Conservation (phyloP, 2,329 filamentous ascomycete species). For the Monilinia polystroma region DNA sequence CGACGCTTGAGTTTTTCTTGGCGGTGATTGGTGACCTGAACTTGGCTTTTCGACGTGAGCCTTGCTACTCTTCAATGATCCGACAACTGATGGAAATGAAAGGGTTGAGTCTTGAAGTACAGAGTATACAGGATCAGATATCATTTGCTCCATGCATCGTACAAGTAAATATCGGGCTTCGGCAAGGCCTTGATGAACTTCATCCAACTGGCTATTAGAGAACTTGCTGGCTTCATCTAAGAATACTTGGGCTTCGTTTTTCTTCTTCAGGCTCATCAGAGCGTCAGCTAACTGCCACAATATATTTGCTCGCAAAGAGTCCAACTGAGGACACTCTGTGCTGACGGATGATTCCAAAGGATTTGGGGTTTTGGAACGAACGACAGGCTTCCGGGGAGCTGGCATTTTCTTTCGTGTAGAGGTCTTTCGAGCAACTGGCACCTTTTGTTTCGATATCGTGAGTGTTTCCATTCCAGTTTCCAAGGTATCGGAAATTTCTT, state of each 20-base stretch:
- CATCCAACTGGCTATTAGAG: conserved; percentile 45
- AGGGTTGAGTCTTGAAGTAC: conserved; percentile 91
- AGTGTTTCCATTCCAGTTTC: conserved; percentile 34
- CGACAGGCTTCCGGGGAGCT: conserved; percentile 37
- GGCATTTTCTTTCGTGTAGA: conserved; percentile 35
- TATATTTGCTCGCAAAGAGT: conserved; percentile 49
- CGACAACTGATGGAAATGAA: conserved; percentile 69
- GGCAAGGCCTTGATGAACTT: conserved; percentile 55
- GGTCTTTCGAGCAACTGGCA: conserved; percentile 30
- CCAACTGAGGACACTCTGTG: conserved; percentile 41
- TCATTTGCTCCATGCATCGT: conserved; percentile 70
- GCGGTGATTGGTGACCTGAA: conserved; percentile 29
- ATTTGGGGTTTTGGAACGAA: conserved; percentile 33
- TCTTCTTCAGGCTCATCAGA: conserved; percentile 49
- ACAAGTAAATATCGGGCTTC: conserved; percentile 67
- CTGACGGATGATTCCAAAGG: conserved; percentile 29
- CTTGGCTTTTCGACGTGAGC: conserved; percentile 32
- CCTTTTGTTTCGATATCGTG: conserved; percentile 40
- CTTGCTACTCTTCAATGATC: conserved; percentile 30
- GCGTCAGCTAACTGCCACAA: conserved; percentile 52
- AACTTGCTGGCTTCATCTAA: conserved; percentile 53
- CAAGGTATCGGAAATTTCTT: conserved; percentile 27
- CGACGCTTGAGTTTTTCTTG: conserved; percentile 28
- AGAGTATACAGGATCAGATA: conserved; percentile 79
- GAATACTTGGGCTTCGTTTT: conserved; percentile 55